Percentiles rank a stretch among this genome's conserved stretches.
Evolutionary conservation across 768 basidiomycete genomes (phyloP).

Genomic region (Russula abietina): DNA sequence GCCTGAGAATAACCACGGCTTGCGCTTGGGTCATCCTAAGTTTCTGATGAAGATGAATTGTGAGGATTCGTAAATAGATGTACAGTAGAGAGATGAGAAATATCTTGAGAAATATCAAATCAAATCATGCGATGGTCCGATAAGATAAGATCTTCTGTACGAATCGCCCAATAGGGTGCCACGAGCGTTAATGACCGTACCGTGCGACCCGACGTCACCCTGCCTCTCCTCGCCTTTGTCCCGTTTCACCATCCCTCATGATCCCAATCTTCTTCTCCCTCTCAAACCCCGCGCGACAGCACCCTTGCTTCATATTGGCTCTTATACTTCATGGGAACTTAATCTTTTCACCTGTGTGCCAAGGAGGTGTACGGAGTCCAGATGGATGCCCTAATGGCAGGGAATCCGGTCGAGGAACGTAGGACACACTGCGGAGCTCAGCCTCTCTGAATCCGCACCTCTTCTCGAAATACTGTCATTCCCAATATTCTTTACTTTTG

Average conservation of each 20-base stretch:
- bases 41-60: background rate
- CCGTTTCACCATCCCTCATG: constrained; percentile 11
- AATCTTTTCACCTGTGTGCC: constrained; percentile 1
- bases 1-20: background rate
- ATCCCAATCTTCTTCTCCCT: constrained; percentile 5
- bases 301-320: background rate
- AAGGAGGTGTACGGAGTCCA: constrained; percentile 5
- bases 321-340: background rate
- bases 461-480: background rate
- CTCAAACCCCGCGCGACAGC: background rate
- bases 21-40: background rate
- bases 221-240: constrained; percentile 20
- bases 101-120: background rate
- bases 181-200: constrained; percentile 5
- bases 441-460: constrained; percentile 6
- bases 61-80: background rate
- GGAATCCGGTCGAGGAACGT: constrained; percentile 19
- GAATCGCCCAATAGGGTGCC: constrained; percentile 9
- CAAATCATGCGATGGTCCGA: background rate
- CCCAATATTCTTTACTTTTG: background rate
- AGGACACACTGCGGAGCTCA: constrained; percentile 10
- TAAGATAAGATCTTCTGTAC: constrained; percentile 16
- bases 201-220: constrained; percentile 14
- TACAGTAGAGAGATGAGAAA: background rate
- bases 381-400: constrained; percentile 7